Evolutionary conservation across 306 rosid genomes (phyloP).

Genomic region (Rosa multiflora): DNA sequence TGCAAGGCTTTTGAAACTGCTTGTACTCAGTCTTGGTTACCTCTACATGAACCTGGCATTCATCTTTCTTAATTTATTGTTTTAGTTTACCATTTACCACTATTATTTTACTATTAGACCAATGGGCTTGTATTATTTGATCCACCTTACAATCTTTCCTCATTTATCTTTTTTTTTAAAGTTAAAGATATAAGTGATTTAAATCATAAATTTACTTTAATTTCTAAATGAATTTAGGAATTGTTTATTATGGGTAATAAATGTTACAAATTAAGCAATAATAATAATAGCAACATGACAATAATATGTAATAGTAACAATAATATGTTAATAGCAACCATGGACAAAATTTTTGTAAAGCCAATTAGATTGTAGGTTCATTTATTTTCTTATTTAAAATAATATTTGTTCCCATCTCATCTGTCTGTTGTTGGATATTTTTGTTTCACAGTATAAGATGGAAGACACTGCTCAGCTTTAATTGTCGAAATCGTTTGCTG

Average conservation of each 20-base stretch:
- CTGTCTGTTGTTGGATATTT: slow-evolving; percentile 17
- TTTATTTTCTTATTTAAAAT: slow-evolving; percentile 1
- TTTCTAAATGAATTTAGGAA: too few relatives aligned
- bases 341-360: not conserved
- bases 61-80: too few relatives aligned
- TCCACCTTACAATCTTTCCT: not conserved
- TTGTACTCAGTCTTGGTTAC: slow-evolving; percentile 13
- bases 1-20: not conserved
- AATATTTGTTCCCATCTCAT: not conserved
- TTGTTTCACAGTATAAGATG: slow-evolving; percentile 84
- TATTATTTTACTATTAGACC: not conserved
- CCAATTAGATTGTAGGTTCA: not conserved
- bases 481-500: slow-evolving; percentile 91
- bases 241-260: too few relatives aligned
- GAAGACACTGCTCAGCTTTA: slow-evolving; percentile 98
- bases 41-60: not conserved
- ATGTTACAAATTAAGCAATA: too few relatives aligned
- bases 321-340: not conserved
- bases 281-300: not conserved
- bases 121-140: not conserved
- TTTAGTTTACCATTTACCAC: too few relatives aligned
- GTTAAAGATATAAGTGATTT: not conserved
- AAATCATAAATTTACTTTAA: too few relatives aligned
- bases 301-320: not conserved
- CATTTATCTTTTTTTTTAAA: not conserved